phyloP scores from a whole-genome alignment of 495 filamentous ascomycete genomes.

The Apiosordaria backusii region DNA sequence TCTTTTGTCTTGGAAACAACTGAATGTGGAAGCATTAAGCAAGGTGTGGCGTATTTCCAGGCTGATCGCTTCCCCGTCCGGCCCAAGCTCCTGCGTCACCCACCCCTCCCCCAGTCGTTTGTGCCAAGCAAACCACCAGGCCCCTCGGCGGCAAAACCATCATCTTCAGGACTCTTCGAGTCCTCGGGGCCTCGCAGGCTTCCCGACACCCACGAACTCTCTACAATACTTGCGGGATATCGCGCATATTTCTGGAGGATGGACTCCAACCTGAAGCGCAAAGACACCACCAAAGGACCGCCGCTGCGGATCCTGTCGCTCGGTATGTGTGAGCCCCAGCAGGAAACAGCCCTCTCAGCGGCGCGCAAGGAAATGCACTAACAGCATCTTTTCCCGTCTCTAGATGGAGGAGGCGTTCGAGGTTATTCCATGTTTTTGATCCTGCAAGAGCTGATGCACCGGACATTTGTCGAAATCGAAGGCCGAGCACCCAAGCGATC shows the following conservation, averaged over 20 bases:
- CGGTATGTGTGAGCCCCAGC: slow-evolving; percentile 54
- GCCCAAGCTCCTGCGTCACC: slow-evolving; percentile 31
- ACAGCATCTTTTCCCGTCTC: neutral
- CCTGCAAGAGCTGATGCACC: slow-evolving; percentile 93
- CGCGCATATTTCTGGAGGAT: slow-evolving; percentile 12
- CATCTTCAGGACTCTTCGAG: slow-evolving; percentile 14
- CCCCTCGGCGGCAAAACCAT: slow-evolving; percentile 13
- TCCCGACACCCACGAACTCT: neutral
- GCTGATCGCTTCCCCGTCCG: slow-evolving; percentile 28
- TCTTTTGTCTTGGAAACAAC: no score
- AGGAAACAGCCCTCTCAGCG: no score
- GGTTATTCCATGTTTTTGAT: slow-evolving; percentile 97
- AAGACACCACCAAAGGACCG: slow-evolving; percentile 92
- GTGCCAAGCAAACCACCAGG: slow-evolving; percentile 16
- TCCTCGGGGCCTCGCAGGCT: slow-evolving; percentile 11
- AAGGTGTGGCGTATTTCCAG: slow-evolving; percentile 6
- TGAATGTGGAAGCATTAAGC: neutral
- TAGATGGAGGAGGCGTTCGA: slow-evolving; percentile 94
- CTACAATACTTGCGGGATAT: neutral
- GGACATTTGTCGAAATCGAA: slow-evolving; percentile 80
- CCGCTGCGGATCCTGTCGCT: slow-evolving; percentile 88
- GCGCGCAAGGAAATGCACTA: neutral
- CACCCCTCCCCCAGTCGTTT: slow-evolving; percentile 8
- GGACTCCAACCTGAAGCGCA: slow-evolving; percentile 51
- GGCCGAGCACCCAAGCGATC: slow-evolving; percentile 77